These are phyloP conservation scores for Russula olivacea DNA, from an alignment of 768 basidiomycete species.

Conservation along the genomic window DNA sequence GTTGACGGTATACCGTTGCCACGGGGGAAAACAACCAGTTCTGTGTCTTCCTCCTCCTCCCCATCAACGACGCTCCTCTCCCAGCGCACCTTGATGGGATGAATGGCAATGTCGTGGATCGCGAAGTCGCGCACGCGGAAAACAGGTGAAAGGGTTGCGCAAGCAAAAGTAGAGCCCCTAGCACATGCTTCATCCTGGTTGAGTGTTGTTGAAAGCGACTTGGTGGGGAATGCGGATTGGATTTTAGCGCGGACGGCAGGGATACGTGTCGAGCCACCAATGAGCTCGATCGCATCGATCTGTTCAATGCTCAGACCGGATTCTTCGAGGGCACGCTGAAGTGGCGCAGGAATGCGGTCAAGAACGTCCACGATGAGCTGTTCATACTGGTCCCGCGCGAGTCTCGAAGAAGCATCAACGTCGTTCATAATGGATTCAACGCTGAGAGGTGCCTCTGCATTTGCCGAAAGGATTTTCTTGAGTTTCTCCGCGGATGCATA, in stretches of 20 bases:
- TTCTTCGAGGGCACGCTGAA: conserved; percentile 72
- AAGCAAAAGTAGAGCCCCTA: conserved; percentile 93
- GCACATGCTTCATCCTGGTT: conserved; percentile 98
- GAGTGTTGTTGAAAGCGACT: conserved; percentile 82
- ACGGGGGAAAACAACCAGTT: conserved; percentile 83
- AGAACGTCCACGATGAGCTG: conserved; percentile 68
- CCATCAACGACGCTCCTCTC: conserved; percentile 63
- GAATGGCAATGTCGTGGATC: conserved; percentile 77
- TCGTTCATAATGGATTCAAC: conserved; percentile 98
- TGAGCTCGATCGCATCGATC: conserved; percentile 85
- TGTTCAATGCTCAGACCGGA: conserved; percentile 79
- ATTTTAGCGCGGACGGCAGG: conserved; percentile 89
- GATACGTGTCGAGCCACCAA: conserved; percentile 90
- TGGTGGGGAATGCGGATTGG: conserved; percentile 74
- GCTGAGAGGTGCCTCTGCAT: conserved; percentile 79
- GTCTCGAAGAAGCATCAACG: conserved; percentile 82
- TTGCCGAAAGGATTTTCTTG: conserved; percentile 95
- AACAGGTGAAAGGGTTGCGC: conserved; percentile 93
- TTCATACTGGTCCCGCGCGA: conserved; percentile 81
- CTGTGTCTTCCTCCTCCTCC: conserved; percentile 83
- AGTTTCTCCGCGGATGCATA: conserved; percentile 83
- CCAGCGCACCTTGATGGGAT: conserved; percentile 92
- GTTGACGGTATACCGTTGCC: conserved; percentile 87
- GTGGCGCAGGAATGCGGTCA: conserved; percentile 65
- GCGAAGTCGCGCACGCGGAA: conserved; percentile 97